phyloP scores from a whole-genome alignment of 306 rosid species.

The Vigna angularis region DNA sequence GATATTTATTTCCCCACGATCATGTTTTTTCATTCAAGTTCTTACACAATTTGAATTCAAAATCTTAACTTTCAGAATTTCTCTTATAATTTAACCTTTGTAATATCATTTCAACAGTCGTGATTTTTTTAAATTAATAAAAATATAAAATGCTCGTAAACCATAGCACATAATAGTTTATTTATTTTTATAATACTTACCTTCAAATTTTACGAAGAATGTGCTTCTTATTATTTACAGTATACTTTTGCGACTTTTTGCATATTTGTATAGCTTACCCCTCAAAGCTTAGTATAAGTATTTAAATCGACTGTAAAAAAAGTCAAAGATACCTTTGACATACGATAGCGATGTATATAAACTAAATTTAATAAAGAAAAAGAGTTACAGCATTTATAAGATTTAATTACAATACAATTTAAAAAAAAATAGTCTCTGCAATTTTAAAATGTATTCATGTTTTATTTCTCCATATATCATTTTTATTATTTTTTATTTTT shows the following conservation, averaged over 20 bases:
- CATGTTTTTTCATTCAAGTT: neutral
- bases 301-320: neutral
- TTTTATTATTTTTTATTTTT: no score
- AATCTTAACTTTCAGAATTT: neutral
- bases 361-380: neutral
- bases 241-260: neutral
- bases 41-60: neutral
- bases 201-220: no score
- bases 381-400: no score
- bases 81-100: neutral
- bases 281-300: neutral
- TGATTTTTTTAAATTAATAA: no score
- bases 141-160: no score
- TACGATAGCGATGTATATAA: neutral
- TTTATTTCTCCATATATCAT: no score
- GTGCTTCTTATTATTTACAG: no score
- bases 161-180: no score
- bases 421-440: no score
- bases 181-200: no score
- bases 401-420: no score
- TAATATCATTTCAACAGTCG: neutral
- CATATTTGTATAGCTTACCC: neutral
- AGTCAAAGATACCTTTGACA: neutral
- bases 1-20: neutral
- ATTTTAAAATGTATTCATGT: no score